Base-by-base conservation (phyloP, 148 eudicot species). In the Cornus kousa region DNA sequence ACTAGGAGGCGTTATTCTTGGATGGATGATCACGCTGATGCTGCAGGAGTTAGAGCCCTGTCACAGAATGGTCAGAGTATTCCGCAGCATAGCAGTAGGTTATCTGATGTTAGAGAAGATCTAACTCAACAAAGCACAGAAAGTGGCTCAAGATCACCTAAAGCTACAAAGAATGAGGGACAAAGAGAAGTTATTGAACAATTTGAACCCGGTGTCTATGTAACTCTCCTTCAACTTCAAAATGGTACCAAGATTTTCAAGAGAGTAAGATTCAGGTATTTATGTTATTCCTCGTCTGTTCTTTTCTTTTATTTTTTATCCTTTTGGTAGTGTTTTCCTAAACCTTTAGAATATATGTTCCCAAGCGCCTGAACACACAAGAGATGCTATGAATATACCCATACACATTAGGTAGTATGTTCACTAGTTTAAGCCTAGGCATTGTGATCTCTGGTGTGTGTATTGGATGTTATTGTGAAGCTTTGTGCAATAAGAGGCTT, bases 221-320 rank as follows among this genome's bases (percentile, higher is more conserved):
- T 94, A 6, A 93, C 98, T 67, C 74, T 80, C 70, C 16, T 87
- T 79, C 93, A 80, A 75, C 88, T 89, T 60, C 81, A 77, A 12
- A 78, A 87, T 71, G 97, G 97, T 66, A 81, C 89, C 74, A 89
- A 88, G 83, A 73, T 87, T 76, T 96, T 92, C 91, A 92, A 79
- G 84, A 85, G 92, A 76, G 98, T 96, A 78, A 84, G 82, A 85
- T 96, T 96, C 94, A 96, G 98, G 99, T 96, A 85, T 60, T 48
- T 33, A 33, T 37, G 5, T 28, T 48, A 31, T 46, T 67, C 20
- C 39, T 20, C 19, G 9, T 10, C 40, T 65, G 5, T 16, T 7
- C 39, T 57, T 0, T 62, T 22, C 22, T 70, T 19, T 70, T 28
- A 3, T 53, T 28, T 23, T 0, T 43, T 43, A 43, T 43, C 8